phyloP scores from a whole-genome alignment of 495 filamentous ascomycete species.

The Amphirosellinia nigrospora region DNA sequence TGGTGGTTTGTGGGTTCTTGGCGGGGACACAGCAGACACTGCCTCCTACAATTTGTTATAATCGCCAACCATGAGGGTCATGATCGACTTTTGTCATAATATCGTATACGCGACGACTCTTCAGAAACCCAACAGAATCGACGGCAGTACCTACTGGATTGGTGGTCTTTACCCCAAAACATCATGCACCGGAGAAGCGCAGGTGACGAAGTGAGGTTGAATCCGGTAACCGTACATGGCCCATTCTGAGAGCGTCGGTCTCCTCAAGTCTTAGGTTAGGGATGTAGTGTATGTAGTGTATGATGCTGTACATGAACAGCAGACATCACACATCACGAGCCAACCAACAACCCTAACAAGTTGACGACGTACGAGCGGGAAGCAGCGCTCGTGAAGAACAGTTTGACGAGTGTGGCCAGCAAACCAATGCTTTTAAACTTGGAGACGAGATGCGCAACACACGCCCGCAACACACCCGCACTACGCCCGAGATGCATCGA shows the following conservation, averaged over 20 bases:
- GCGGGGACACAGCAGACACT: background rate
- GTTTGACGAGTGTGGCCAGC: background rate
- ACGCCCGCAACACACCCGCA: slow-evolving; percentile 16
- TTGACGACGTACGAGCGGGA: slow-evolving; percentile 16
- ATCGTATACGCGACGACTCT: background rate
- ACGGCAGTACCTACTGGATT: slow-evolving; percentile 14
- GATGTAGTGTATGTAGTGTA: too few relatives aligned
- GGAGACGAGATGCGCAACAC: slow-evolving; percentile 8
- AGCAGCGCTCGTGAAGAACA: slow-evolving; percentile 14
- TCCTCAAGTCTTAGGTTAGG: background rate
- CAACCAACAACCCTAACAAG: slow-evolving; percentile 6
- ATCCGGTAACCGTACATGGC: slow-evolving; percentile 5
- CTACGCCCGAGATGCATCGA: slow-evolving; percentile 13
- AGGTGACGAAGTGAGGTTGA: slow-evolving; percentile 11
- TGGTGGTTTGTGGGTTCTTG: background rate
- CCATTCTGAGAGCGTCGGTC: background rate
- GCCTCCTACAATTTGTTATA: slow-evolving; percentile 8
- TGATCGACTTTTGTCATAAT: background rate
- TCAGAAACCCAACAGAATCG: background rate
- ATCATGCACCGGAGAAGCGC: slow-evolving; percentile 3
- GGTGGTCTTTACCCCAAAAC: slow-evolving; percentile 12
- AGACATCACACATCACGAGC: slow-evolving; percentile 12
- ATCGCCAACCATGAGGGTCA: background rate
- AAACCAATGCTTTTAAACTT: slow-evolving; percentile 3
- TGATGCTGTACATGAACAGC: slow-evolving; percentile 8